A percentile compares a stretch with the other conserved stretches of the same genome.
Conservation (phyloP, 2,329 filamentous ascomycete genomes). For the Claviceps purpurea region DNA sequence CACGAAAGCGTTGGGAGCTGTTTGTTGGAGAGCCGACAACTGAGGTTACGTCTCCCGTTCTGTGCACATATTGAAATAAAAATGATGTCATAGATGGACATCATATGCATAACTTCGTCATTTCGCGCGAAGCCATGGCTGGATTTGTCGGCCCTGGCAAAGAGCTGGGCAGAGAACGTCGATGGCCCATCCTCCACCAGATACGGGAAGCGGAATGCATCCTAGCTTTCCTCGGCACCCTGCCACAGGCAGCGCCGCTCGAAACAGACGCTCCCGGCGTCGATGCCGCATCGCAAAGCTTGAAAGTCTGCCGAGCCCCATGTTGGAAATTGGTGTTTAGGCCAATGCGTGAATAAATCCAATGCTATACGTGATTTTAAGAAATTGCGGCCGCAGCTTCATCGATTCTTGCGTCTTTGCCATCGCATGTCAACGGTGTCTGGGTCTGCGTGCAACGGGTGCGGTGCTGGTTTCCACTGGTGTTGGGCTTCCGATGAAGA, state of each 20-base stretch:
- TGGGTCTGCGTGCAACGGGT: conserved; percentile 61
- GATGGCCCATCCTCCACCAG: conserved; percentile 67
- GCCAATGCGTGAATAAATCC: conserved; percentile 67
- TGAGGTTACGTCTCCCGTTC: no score
- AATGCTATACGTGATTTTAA: conserved; percentile 55
- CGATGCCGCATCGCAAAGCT: conserved; percentile 47
- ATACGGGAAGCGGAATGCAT: conserved; percentile 51
- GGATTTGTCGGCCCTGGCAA: conserved; percentile 60
- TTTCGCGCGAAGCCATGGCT: conserved; percentile 89
- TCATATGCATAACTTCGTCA: conserved; percentile 66
- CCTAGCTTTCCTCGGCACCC: conserved; percentile 69
- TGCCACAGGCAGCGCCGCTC: conserved; percentile 59
- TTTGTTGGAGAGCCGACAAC: no score
- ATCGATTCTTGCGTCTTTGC: conserved; percentile 82
- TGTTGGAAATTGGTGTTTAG: conserved; percentile 72
- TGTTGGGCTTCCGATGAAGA: conserved; percentile 86
- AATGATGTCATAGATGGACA: conserved; percentile 79
- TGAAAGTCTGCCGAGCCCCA: conserved; percentile 69
- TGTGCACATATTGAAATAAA: no score
- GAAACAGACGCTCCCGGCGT: conserved; percentile 47
- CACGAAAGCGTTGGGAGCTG: no score
- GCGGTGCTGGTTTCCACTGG: conserved; percentile 75
- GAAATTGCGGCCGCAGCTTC: conserved; percentile 52
- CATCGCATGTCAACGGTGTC: conserved; percentile 70
- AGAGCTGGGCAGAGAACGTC: conserved; percentile 46